Conservation (phyloP, 148 eudicot species). For the Simmondsia chinensis region DNA sequence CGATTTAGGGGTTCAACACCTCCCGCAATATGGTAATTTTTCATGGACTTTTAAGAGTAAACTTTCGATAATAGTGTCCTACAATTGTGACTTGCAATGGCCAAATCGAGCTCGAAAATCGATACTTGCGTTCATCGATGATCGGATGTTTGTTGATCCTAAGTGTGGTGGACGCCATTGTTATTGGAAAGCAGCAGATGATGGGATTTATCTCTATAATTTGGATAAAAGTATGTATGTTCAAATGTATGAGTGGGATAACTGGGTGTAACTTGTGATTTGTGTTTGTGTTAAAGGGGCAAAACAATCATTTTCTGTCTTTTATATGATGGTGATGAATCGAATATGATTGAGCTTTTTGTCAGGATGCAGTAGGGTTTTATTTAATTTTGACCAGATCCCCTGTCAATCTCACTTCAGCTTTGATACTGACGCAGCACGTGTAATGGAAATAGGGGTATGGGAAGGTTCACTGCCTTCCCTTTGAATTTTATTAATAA, state of each 20-base stretch:
- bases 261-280: too few species aligned
- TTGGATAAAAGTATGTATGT: not conserved
- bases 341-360: too few species aligned
- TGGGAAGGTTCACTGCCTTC: too few species aligned
- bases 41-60: not conserved
- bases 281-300: too few species aligned
- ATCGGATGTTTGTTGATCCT: conserved; percentile 2
- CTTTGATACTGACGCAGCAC: too few species aligned
- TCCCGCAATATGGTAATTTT: not conserved
- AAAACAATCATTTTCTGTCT: too few species aligned
- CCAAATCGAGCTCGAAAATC: conserved; percentile 1
- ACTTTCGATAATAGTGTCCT: not conserved
- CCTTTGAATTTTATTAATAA: too few species aligned
- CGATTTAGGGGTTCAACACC: conserved; percentile 7
- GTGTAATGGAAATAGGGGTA: too few species aligned
- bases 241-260: conserved; percentile 4
- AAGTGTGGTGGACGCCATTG: conserved; percentile 18
- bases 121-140: conserved; percentile 6
- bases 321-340: too few species aligned
- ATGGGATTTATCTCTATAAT: conserved; percentile 11
- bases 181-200: conserved; percentile 7
- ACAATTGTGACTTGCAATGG: conserved; percentile 13
- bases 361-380: too few species aligned
- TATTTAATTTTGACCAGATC: too few species aligned
- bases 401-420: too few species aligned